Conservation (phyloP, 225 moss, liverwort and hornwort species). For the Marchantia polymorpha region DNA sequence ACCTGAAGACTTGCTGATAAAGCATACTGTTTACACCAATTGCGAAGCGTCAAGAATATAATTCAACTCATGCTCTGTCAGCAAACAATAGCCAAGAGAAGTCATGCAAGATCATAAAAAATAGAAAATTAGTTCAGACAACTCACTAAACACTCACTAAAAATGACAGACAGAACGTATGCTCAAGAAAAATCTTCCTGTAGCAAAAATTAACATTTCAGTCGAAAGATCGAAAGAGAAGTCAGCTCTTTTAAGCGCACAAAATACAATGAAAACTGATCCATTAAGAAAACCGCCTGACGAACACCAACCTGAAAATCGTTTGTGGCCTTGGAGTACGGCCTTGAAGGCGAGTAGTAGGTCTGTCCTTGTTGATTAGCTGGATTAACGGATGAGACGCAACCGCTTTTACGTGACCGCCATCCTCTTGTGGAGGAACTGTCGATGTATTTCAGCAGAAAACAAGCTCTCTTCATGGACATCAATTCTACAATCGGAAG, state of each 20-base stretch:
- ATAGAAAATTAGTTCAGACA: no score
- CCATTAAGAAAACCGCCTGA: no score
- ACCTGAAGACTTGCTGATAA: no score
- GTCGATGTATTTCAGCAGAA: not conserved
- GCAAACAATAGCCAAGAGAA: no score
- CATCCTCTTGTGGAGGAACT: not conserved
- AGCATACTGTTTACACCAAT: no score
- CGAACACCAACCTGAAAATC: not conserved
- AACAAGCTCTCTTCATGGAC: constrained; percentile 4
- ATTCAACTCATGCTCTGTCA: no score
- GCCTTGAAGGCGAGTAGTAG: not conserved
- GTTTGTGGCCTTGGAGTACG: not conserved
- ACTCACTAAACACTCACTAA: no score
- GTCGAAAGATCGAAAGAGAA: no score
- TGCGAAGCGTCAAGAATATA: no score
- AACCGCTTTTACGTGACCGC: not conserved
- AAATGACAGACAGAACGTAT: no score
- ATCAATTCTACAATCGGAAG: not conserved
- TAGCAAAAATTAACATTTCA: no score
- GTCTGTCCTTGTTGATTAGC: not conserved
- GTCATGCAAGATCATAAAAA: no score
- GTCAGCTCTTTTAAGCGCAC: not conserved
- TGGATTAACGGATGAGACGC: not conserved
- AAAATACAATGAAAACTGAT: not conserved
- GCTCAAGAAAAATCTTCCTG: not conserved